phyloP scores from a whole-genome alignment of 345 rosid species.

The Bruguiera parviflora region DNA sequence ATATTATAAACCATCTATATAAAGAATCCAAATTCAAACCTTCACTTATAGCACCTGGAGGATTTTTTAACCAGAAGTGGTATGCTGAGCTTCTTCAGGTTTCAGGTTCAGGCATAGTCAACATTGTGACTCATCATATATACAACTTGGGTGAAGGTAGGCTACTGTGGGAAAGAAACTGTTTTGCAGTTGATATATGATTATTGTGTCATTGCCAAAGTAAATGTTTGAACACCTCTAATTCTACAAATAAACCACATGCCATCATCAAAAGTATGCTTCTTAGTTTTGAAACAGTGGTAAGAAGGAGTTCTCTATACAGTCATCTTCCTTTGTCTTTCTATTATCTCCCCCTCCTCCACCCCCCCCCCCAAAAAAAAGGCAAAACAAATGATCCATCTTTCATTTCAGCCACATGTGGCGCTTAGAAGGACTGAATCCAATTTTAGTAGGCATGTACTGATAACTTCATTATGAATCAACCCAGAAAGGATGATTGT shows the following conservation, averaged over 20 bases:
- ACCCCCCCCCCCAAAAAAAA: background rate
- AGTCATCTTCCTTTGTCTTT: slow-evolving; percentile 2
- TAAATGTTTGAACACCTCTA: background rate
- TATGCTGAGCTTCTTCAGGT: slow-evolving; percentile 64
- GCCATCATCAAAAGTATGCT: background rate
- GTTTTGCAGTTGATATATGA: background rate
- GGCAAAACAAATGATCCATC: background rate
- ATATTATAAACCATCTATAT: slow-evolving; percentile 53
- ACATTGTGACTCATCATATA: slow-evolving; percentile 78
- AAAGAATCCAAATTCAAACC: slow-evolving; percentile 55
- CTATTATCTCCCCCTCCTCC: background rate
- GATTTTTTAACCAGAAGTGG: slow-evolving; percentile 76
- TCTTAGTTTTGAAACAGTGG: background rate
- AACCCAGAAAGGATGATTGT: background rate
- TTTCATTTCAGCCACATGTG: background rate
- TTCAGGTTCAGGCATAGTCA: slow-evolving; percentile 61
- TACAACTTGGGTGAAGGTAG: slow-evolving; percentile 93
- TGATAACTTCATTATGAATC: background rate
- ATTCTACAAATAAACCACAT: background rate
- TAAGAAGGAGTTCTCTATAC: background rate
- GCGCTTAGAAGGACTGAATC: background rate
- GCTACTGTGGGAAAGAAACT: slow-evolving; percentile 1
- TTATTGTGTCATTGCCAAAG: background rate
- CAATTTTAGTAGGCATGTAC: background rate
- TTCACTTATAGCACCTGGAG: slow-evolving; percentile 79